Conservation (phyloP, 2,329 filamentous ascomycete species). For the Epichloe aotearoae region DNA sequence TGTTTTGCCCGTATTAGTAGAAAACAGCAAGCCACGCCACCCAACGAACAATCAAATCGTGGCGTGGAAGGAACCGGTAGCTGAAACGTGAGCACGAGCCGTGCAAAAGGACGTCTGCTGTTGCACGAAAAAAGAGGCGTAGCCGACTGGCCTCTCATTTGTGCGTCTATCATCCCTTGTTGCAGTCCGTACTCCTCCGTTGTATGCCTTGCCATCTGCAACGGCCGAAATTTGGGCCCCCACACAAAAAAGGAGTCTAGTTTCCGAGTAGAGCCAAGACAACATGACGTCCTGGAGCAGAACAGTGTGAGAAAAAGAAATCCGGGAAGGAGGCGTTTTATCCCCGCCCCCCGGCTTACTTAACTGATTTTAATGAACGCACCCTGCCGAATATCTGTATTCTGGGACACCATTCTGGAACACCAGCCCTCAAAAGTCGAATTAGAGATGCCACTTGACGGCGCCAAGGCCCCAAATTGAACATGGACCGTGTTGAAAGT, state of each 20-base stretch:
- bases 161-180: too few relatives aligned
- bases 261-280: not conserved
- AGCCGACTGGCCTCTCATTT: too few relatives aligned
- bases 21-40: too few relatives aligned
- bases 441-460: too few relatives aligned
- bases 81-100: too few relatives aligned
- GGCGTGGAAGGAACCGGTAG: too few relatives aligned
- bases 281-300: conserved; percentile 7
- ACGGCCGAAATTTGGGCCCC: conserved; percentile 7
- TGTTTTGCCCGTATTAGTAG: too few relatives aligned
- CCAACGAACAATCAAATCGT: too few relatives aligned
- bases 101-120: too few relatives aligned
- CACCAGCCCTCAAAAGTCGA: not conserved
- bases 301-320: not conserved
- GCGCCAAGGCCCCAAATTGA: too few relatives aligned
- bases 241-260: conserved; percentile 1
- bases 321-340: not conserved
- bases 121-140: too few relatives aligned
- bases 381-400: not conserved
- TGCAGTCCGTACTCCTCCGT: too few relatives aligned
- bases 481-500: not conserved
- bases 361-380: not conserved
- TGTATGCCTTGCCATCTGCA: not conserved
- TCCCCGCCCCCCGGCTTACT: not conserved
- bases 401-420: not conserved